Conservation (phyloP, 2,329 filamentous ascomycete genomes). For the Aspergillus sp. region DNA sequence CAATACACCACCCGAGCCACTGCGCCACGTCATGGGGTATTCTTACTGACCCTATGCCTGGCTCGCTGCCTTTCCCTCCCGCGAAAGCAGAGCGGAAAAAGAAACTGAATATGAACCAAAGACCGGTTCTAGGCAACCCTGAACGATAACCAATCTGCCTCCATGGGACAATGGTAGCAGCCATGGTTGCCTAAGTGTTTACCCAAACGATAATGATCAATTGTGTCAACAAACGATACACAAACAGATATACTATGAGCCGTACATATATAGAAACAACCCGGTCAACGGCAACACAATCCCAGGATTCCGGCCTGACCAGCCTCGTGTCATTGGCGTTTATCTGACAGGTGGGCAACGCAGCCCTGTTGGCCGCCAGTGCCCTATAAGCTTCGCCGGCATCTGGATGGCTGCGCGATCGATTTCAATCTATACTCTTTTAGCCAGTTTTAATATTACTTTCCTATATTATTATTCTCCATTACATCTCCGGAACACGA, state of each 20-base stretch:
- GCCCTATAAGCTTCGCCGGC: slow-evolving; percentile 7
- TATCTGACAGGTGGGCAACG: not conserved
- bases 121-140: not conserved
- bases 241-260: not conserved
- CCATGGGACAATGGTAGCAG: not conserved
- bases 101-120: not conserved
- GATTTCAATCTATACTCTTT: slow-evolving; percentile 1
- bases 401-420: not conserved
- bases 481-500: not conserved
- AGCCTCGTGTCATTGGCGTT: not conserved
- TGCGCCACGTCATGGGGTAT: slow-evolving; percentile 9
- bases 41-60: not conserved
- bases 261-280: slow-evolving; percentile 9
- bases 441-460: not conserved
- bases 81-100: not conserved
- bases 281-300: not conserved
- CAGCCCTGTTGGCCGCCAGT: not conserved
- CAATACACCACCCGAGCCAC: slow-evolving; percentile 4
- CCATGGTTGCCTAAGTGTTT: not conserved
- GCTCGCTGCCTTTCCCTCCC: not conserved
- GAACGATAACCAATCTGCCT: not conserved
- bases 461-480: not conserved
- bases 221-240: not conserved
- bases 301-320: not conserved
- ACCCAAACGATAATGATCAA: not conserved